Conservation (phyloP, 768 basidiomycete genomes). For the Calocybe cyanea region DNA sequence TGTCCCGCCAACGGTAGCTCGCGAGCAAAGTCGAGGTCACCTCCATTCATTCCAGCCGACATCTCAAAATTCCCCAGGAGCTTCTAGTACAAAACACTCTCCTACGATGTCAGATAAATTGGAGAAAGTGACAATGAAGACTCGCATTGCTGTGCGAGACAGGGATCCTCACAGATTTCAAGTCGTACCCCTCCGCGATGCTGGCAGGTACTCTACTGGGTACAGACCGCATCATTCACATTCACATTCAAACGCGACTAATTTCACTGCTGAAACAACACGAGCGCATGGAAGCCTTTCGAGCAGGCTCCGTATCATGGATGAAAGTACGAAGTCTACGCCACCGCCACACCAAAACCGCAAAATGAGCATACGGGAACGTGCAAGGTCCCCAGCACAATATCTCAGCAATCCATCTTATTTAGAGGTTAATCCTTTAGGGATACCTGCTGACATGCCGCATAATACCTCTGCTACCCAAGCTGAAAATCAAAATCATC, state of each 20-base stretch:
- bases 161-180: conserved; percentile 41
- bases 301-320: conserved; percentile 7
- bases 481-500: neutral
- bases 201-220: conserved; percentile 2
- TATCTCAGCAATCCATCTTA: conserved; percentile 7
- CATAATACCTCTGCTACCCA: neutral
- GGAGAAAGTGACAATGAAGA: conserved; percentile 37
- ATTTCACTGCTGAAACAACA: neutral
- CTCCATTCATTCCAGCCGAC: too few relatives aligned
- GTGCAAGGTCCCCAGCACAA: conserved; percentile 4
- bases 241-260: neutral
- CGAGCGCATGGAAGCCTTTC: neutral
- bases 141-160: conserved; percentile 41
- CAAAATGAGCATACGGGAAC: conserved; percentile 4
- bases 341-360: neutral
- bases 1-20: too few relatives aligned
- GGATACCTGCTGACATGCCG: neutral
- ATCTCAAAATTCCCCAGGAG: conserved; percentile 11
- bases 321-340: conserved; percentile 8
- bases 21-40: too few relatives aligned
- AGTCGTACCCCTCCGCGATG: conserved; percentile 38
- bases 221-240: neutral
- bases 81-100: conserved; percentile 3
- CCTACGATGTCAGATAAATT: conserved; percentile 15
- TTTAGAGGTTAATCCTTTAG: neutral